phyloP scores from a whole-genome alignment of 2,329 filamentous ascomycete species.

The Nannizziopsis barbatae region DNA sequence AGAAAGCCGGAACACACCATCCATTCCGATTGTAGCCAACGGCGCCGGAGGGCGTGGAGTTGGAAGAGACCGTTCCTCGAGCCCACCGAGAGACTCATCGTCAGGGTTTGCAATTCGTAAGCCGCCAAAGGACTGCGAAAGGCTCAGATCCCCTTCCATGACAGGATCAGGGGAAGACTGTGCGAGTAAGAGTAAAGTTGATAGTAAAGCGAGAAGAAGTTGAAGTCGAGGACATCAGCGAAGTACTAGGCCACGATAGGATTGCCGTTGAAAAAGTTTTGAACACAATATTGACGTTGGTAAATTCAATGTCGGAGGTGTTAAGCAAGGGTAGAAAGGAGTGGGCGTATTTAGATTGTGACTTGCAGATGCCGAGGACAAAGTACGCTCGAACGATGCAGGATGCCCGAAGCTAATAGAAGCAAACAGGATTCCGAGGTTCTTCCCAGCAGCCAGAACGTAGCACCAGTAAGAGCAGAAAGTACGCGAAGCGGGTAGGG shows the following conservation, averaged over 20 bases:
- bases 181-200: not conserved
- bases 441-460: too few species aligned
- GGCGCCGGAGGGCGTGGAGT: not conserved
- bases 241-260: too few species aligned
- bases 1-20: not conserved
- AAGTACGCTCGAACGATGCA: too few species aligned
- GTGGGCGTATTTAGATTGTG: too few species aligned
- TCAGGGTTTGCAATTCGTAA: constrained; percentile 96
- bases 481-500: not conserved
- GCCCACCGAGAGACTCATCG: constrained; percentile 45
- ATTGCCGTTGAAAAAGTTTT: too few species aligned
- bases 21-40: not conserved
- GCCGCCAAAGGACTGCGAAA: constrained; percentile 84
- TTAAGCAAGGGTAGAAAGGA: too few species aligned
- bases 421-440: too few species aligned
- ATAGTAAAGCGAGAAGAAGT: not conserved
- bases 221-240: not conserved
- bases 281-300: too few species aligned
- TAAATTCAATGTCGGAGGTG: too few species aligned
- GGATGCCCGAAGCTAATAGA: too few species aligned
- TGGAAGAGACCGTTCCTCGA: constrained; percentile 21
- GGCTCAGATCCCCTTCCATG: constrained; percentile 87
- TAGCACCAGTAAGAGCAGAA: constrained; percentile 1
- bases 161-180: not conserved
- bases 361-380: too few species aligned